phyloP scores from a whole-genome alignment of 2,329 filamentous ascomycete species.

The Eutypa lata region DNA sequence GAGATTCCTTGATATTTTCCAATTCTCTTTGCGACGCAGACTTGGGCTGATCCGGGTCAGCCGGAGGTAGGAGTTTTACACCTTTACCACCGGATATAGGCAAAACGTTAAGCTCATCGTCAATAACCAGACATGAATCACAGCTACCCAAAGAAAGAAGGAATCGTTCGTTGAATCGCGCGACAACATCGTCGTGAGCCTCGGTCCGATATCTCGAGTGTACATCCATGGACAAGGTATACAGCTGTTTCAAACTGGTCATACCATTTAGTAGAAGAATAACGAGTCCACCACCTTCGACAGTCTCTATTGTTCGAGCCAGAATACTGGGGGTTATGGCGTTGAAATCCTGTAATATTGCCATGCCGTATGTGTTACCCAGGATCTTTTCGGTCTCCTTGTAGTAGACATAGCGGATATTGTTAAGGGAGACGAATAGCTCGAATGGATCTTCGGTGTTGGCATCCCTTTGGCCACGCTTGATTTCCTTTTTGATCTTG shows the following conservation, averaged over 20 bases:
- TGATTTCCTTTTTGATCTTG: constrained; percentile 98
- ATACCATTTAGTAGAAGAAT: constrained; percentile 91
- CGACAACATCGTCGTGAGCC: constrained; percentile 90
- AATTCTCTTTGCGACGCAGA: constrained; percentile 73
- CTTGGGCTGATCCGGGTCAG: constrained; percentile 69
- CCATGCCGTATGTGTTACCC: constrained; percentile 98
- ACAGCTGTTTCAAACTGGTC: constrained; percentile 94
- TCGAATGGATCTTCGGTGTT: constrained; percentile 96
- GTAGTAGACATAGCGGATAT: constrained; percentile 99
- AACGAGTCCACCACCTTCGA: constrained; percentile 91
- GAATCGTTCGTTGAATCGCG: constrained; percentile 96
- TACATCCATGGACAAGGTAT: constrained; percentile 95
- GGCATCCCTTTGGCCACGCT: constrained; percentile 85
- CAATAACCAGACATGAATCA: constrained; percentile 89
- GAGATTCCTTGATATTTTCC: constrained; percentile 79
- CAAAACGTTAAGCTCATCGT: constrained; percentile 95
- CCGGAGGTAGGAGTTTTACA: constrained; percentile 77
- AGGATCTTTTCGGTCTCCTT: constrained; percentile 99
- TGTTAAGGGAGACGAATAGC: constrained; percentile 91
- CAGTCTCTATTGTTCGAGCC: constrained; percentile 92
- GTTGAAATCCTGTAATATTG: constrained; percentile 96
- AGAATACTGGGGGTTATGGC: constrained; percentile 96
- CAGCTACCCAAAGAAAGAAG: constrained; percentile 94
- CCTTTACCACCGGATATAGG: constrained; percentile 94
- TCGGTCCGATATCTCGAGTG: constrained; percentile 96